Percentiles rank a stretch among this genome's conserved stretches.
Conservation (phyloP, 108 stramenopile genomes). For the Thalassiosira profunda region DNA sequence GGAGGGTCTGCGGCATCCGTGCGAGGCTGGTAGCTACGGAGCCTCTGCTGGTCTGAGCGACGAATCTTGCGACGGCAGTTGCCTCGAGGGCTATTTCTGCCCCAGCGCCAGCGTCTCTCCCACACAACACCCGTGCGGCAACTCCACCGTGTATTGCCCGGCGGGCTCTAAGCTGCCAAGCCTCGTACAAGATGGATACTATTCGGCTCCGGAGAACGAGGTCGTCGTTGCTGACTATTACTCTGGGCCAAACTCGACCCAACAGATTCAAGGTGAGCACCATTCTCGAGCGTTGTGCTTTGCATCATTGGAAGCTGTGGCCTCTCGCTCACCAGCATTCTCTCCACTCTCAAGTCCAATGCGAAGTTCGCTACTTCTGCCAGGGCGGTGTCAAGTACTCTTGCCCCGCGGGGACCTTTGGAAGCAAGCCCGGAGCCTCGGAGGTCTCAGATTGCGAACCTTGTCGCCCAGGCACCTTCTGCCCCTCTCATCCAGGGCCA, state of each 20-base stretch:
- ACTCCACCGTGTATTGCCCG: constrained; percentile 33
- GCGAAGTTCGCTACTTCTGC: constrained; percentile 44
- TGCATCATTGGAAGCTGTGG: not conserved
- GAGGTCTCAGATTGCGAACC: not conserved
- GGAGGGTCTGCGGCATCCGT: constrained; percentile 17
- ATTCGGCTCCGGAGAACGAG: constrained; percentile 26
- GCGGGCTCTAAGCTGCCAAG: constrained; percentile 13
- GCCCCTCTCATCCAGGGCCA: constrained; percentile 33
- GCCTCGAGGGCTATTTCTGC: constrained; percentile 29
- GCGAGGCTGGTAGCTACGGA: constrained; percentile 21
- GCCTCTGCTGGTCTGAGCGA: constrained; percentile 13
- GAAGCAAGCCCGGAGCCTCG: not conserved
- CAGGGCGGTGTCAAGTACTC: constrained; percentile 34
- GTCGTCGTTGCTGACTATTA: constrained; percentile 14
- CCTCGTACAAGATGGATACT: constrained; percentile 26
- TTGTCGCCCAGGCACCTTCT: constrained; percentile 35
- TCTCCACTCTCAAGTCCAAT: not conserved
- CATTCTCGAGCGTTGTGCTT: not conserved
- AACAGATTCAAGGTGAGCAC: constrained; percentile 12
- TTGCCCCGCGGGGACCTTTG: constrained; percentile 46
- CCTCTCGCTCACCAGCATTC: not conserved
- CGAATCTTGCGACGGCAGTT: constrained; percentile 15
- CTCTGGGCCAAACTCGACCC: constrained; percentile 38
- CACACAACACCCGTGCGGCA: constrained; percentile 35
- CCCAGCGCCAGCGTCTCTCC: constrained; percentile 20